Conservation (phyloP, 163 green algal genomes). For the Prototheca wickerhamii region DNA sequence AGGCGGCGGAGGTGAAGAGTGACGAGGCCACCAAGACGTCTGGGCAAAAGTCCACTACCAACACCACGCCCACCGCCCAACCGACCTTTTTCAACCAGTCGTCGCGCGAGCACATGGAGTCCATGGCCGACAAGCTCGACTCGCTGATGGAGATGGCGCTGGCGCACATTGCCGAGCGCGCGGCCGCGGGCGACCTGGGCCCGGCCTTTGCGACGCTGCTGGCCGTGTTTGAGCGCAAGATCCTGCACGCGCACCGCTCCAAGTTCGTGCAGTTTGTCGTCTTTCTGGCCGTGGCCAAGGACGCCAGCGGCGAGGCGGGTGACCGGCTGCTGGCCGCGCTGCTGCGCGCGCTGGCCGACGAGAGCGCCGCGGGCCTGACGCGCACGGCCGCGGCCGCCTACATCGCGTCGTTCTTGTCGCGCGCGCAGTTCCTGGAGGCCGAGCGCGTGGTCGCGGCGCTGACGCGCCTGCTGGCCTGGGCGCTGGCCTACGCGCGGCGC, state of each 20-base stretch:
- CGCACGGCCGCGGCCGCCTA: slow-evolving; percentile 64
- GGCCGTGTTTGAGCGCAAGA: slow-evolving; percentile 56
- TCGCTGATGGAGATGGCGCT: slow-evolving; percentile 78
- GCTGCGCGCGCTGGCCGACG: slow-evolving; percentile 41
- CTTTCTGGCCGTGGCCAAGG: slow-evolving; percentile 48
- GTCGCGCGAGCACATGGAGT: slow-evolving; percentile 33
- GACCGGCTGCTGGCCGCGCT: slow-evolving; percentile 44
- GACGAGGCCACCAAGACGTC: not conserved
- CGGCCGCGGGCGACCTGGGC: slow-evolving; percentile 24
- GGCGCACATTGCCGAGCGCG: slow-evolving; percentile 49
- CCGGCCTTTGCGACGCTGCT: slow-evolving; percentile 55
- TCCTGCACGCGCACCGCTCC: slow-evolving; percentile 75
- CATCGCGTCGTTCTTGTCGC: slow-evolving; percentile 52
- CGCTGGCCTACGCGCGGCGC: not conserved
- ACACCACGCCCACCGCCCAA: no score
- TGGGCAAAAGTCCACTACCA: no score
- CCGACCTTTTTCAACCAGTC: not conserved
- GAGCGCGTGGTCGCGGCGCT: slow-evolving; percentile 41
- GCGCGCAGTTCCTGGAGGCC: slow-evolving; percentile 44
- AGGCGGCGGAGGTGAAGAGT: not conserved
- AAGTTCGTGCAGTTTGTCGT: slow-evolving; percentile 84
- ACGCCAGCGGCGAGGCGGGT: slow-evolving; percentile 22
- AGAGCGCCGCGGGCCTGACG: slow-evolving; percentile 44
- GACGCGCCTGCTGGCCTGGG: slow-evolving; percentile 33
- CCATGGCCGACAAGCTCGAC: slow-evolving; percentile 82